Evolutionary conservation across 2,329 filamentous ascomycete species (phyloP).

Genomic region (Botrytis pseudocinerea): DNA sequence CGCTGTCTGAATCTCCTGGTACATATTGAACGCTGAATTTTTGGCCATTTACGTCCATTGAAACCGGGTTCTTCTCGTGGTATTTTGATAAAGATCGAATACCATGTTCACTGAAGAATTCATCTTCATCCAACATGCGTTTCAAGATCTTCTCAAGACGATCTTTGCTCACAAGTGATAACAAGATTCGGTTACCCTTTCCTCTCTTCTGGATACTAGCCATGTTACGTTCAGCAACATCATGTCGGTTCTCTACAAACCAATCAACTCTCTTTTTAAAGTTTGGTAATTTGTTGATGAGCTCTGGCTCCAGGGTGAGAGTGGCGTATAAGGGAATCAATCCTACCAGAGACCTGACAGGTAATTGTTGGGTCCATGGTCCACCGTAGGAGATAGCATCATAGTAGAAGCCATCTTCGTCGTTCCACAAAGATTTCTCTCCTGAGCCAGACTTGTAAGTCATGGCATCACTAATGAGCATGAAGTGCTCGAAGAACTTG

Average conservation of each 20-base stretch:
- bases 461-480: conserved; percentile 98
- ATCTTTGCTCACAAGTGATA: conserved; percentile 90
- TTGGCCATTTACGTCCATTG: conserved; percentile 95
- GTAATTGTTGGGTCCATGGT: conserved; percentile 89
- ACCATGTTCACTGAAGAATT: conserved; percentile 88
- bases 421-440: conserved; percentile 91
- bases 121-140: conserved; percentile 90
- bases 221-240: conserved; percentile 90
- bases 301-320: conserved; percentile 86
- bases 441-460: conserved; percentile 71
- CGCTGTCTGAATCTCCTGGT: conserved; percentile 93
- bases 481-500: conserved; percentile 98
- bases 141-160: conserved; percentile 85
- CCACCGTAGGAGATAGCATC: conserved; percentile 96
- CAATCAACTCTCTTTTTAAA: conserved; percentile 94
- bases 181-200: conserved; percentile 82
- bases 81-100: conserved; percentile 90
- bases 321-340: conserved; percentile 93
- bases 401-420: conserved; percentile 96
- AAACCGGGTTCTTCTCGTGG: conserved; percentile 86
- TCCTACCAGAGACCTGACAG: conserved; percentile 87
- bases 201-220: conserved; percentile 88
- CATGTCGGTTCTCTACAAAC: conserved; percentile 86
- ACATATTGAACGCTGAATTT: conserved; percentile 86
- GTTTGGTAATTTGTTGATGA: conserved; percentile 85